phyloP scores from a whole-genome alignment of 2,329 filamentous ascomycete genomes.

The Fusarium foetens region DNA sequence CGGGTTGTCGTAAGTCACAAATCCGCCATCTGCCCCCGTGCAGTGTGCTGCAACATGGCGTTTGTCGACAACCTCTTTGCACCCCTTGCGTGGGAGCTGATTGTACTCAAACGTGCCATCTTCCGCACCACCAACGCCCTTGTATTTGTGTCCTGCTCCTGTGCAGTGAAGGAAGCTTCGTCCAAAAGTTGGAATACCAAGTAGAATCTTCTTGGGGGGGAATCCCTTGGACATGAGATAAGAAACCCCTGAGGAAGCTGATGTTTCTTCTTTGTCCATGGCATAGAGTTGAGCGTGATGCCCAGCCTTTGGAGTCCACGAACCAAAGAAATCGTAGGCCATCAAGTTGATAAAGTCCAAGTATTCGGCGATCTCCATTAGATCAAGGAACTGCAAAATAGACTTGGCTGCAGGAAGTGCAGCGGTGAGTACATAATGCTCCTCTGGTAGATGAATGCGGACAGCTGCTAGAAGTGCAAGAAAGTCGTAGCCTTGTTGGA shows the following conservation, averaged over 20 bases:
- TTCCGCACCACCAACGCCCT: constrained; percentile 64
- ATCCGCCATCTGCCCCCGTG: constrained; percentile 77
- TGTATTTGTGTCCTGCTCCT: constrained; percentile 71
- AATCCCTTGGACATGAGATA: constrained; percentile 75
- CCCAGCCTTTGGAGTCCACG: constrained; percentile 74
- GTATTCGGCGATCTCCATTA: constrained; percentile 69
- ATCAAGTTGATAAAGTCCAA: constrained; percentile 82
- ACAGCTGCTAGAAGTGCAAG: constrained; percentile 73
- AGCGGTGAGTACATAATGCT: constrained; percentile 75
- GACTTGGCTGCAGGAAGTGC: constrained; percentile 75
- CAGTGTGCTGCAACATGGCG: constrained; percentile 76
- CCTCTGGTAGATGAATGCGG: constrained; percentile 73
- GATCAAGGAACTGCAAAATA: constrained; percentile 75
- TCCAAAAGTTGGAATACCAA: constrained; percentile 81
- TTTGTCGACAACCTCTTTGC: constrained; percentile 75
- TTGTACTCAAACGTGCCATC: constrained; percentile 79
- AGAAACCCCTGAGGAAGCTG: constrained; percentile 72
- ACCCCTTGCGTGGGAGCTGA: constrained; percentile 69
- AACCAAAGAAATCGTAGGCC: constrained; percentile 82
- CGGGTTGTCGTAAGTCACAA: constrained; percentile 83
- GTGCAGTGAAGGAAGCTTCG: constrained; percentile 75
- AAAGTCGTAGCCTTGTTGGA: constrained; percentile 75
- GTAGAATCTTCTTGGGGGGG: constrained; percentile 74
- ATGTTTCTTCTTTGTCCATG: constrained; percentile 68
- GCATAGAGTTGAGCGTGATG: constrained; percentile 81